Percentiles rank a stretch among this genome's conserved stretches.
These are phyloP conservation scores for Kwoniella bestiolae DNA, from an alignment of 768 basidiomycete species.

Conservation along the genomic window DNA sequence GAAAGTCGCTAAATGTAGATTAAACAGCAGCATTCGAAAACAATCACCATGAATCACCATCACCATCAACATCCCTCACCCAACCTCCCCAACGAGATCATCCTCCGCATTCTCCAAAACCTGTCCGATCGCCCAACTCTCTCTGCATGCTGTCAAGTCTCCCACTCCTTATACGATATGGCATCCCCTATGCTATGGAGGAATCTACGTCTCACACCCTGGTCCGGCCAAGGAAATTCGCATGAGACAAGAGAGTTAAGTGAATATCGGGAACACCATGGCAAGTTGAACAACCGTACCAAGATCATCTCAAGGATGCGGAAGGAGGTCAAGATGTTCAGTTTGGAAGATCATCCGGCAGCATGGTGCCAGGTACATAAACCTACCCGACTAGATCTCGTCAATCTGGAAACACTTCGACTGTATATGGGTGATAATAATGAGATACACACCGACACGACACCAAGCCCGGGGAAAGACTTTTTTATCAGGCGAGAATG, in stretches of 20 bases:
- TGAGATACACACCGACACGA: background rate
- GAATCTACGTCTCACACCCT: conserved; percentile 1
- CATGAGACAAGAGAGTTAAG: background rate
- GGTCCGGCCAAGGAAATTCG: background rate
- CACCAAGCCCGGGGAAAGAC: background rate
- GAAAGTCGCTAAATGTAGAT: too few relatives aligned
- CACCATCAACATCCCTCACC: background rate
- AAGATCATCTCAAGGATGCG: background rate
- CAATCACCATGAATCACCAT: too few relatives aligned
- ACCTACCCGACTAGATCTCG: background rate
- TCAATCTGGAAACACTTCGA: background rate
- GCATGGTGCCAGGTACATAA: background rate
- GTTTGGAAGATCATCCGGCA: background rate
- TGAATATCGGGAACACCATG: background rate
- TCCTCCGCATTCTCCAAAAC: background rate
- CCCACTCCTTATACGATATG: background rate
- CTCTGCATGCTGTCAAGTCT: background rate
- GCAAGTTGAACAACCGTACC: background rate
- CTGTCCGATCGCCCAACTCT: background rate
- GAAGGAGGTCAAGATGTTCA: background rate
- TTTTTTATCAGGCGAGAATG: background rate
- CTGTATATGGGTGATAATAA: background rate
- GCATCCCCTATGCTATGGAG: background rate
- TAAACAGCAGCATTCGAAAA: too few relatives aligned
- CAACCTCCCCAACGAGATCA: conserved; percentile 5